Percentiles rank a stretch among this genome's conserved stretches.
Evolutionary conservation across 177 flowering plant genomes (phyloP).

Genomic region (Vitis hybrid): DNA sequence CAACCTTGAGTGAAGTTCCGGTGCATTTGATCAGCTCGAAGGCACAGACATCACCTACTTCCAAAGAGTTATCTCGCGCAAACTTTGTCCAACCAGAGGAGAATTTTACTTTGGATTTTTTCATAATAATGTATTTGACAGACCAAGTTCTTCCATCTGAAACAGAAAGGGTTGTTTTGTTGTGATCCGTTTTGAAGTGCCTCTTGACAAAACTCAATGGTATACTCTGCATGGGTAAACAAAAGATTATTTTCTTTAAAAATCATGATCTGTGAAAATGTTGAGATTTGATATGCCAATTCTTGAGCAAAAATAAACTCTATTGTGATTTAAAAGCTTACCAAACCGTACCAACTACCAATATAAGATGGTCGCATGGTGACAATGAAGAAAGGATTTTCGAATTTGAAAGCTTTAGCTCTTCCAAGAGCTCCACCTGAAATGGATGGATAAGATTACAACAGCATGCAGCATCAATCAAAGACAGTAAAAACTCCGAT

Average conservation of each 20-base stretch:
- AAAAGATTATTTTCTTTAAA: too few species aligned
- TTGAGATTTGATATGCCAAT: too few species aligned
- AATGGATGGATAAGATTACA: neutral
- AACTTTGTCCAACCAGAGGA: constrained; percentile 14
- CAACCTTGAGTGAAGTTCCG: neutral
- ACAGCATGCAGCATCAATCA: too few species aligned
- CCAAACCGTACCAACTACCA: neutral
- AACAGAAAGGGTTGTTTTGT: neutral
- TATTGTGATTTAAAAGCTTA: neutral
- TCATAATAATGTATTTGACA: too few species aligned
- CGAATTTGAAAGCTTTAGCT: neutral
- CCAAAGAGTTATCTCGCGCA: neutral
- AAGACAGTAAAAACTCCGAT: too few species aligned
- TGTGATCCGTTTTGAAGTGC: neutral
- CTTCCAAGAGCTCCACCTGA: constrained; percentile 8
- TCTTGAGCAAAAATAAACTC: too few species aligned
- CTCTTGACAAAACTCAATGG: neutral
- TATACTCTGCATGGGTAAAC: neutral
- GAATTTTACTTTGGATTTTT: neutral
- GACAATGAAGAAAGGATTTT: neutral
- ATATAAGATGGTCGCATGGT: constrained; percentile 12
- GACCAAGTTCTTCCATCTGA: neutral
- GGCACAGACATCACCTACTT: constrained; percentile 8
- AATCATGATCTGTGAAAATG: too few species aligned
- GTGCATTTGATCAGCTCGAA: neutral